Evolutionary conservation across 1,284 basidiomycete species (phyloP), one percentile per base, ranked within the genome.

Genomic region (Irpex rosettiformis): DNA sequence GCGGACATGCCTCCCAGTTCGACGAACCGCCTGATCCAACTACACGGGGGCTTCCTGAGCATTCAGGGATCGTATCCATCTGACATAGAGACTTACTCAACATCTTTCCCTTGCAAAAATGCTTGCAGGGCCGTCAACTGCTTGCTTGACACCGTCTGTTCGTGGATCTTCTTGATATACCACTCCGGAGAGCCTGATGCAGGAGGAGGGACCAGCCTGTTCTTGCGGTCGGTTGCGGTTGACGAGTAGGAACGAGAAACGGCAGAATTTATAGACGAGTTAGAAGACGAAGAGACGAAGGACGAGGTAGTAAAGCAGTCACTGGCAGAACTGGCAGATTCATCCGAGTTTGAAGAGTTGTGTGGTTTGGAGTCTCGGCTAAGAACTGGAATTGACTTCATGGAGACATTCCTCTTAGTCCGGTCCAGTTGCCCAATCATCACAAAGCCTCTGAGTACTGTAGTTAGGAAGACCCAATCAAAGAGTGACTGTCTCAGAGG

Each of bases 161-260:
- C 91, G 72, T 96, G 79, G 69, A 97, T 94, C 72, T 89, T 93
- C 73, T 88, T 86, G 66, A 96, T 87, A 70, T 94, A 97, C 89
- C 88, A 94, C 70, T 93, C 88, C 1, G 92, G 92, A 18, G 87
- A 83, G 60, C 88, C 85, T 59, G 18, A 18, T 24, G 51, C 52
- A 48, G 30, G 28, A 33, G 37, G 52, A 33, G 48, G 24, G 8
- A 24, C 48, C 48, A 51, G 54, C 54, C 57, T 58, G 53, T 28
- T 42, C 57, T 25, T 27, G 21, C 28, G 52, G 27, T 43, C 57
- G 45, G 43, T n/a, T 43, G 57, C 5, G 13, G 52, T 37, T 22
- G 53, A 16, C 30, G 25, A 27, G 7, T 51, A 51, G 22, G 48
- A 28, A n/a, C 48, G 48, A 51, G 48, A 28, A 6, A 11, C 27